Evolutionary conservation across 1,284 basidiomycete species (phyloP).

Genomic region (Pseudomicrostroma phylloplanum): DNA sequence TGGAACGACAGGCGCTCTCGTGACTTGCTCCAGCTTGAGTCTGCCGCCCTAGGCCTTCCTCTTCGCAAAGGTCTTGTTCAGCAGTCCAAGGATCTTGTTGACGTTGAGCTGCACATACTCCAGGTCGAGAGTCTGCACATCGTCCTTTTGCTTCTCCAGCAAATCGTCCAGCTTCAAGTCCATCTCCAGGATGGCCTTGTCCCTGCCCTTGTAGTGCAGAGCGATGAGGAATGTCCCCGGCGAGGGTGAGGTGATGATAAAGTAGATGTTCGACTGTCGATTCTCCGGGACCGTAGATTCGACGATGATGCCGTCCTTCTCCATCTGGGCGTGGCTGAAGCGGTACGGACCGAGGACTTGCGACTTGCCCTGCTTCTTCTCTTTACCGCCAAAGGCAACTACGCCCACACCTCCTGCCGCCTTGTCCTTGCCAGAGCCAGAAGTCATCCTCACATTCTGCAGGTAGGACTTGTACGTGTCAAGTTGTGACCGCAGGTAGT

Average conservation of each 20-base stretch:
- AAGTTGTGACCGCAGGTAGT: conserved; percentile 87
- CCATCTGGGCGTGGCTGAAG: conserved; percentile 93
- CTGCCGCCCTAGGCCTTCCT: conserved; percentile 10
- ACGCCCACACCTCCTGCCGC: conserved; percentile 81
- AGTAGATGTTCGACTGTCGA: conserved; percentile 86
- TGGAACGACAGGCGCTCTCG: no score
- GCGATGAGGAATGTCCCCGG: conserved; percentile 99
- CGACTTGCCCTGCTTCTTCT: conserved; percentile 82
- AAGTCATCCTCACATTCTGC: conserved; percentile 86
- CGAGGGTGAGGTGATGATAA: conserved; percentile 93
- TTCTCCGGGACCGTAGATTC: conserved; percentile 98
- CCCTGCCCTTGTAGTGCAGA: conserved; percentile 95
- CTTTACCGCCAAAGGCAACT: conserved; percentile 89
- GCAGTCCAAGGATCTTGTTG: conserved; percentile 78
- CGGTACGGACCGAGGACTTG: conserved; percentile 86
- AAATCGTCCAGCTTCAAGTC: conserved; percentile 98
- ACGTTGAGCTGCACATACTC: conserved; percentile 98
- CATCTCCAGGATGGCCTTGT: conserved; percentile 99
- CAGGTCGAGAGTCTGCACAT: conserved; percentile 86
- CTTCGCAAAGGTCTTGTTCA: conserved; percentile 51
- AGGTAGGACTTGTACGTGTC: conserved; percentile 99
- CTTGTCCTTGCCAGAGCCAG: conserved; percentile 49
- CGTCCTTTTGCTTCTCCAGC: conserved; percentile 97
- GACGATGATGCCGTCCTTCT: conserved; percentile 99
- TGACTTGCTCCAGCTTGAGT: no score